Conservation (phyloP, 1,284 basidiomycete species). For the Ceratobasidium sp. region DNA sequence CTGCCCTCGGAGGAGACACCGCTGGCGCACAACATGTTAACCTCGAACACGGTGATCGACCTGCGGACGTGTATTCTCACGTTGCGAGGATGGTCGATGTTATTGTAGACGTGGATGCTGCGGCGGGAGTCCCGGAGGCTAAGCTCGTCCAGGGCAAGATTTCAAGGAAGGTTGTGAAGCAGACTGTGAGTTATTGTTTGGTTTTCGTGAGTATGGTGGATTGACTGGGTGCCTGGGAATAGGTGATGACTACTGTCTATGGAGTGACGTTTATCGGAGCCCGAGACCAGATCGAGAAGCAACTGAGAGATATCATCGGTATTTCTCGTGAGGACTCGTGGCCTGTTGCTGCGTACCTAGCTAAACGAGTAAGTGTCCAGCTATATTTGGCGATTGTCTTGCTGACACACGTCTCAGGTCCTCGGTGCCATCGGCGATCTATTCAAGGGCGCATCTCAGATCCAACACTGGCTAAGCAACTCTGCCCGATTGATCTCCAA, state of each 20-base stretch:
- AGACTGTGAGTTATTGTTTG: constrained; percentile 67
- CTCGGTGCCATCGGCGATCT: constrained; percentile 89
- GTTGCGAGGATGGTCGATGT: constrained; percentile 84
- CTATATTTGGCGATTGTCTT: constrained; percentile 26
- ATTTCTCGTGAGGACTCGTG: constrained; percentile 77
- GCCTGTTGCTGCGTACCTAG: constrained; percentile 80
- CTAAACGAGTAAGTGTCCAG: constrained; percentile 62
- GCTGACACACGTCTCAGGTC: constrained; percentile 54
- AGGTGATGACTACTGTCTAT: constrained; percentile 99
- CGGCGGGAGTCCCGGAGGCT: constrained; percentile 57
- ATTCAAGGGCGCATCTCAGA: constrained; percentile 87
- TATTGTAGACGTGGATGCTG: constrained; percentile 58
- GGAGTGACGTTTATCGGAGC: constrained; percentile 97
- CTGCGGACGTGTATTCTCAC: constrained; percentile 94
- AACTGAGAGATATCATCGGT: constrained; percentile 79
- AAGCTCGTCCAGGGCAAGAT: constrained; percentile 77
- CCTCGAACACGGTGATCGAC: constrained; percentile 80
- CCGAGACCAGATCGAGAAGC: constrained; percentile 91
- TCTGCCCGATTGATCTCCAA: constrained; percentile 86
- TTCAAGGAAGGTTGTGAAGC: constrained; percentile 95
- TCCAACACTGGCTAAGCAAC: constrained; percentile 89
- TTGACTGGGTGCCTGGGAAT: not conserved
- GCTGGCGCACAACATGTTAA: constrained; percentile 94
- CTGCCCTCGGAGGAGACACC: constrained; percentile 92
- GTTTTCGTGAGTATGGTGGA: not conserved